Percentiles rank a stretch among this genome's conserved stretches.
phyloP scores from a whole-genome alignment of 257 asterid genomes.

The Przewalskia tangutica region DNA sequence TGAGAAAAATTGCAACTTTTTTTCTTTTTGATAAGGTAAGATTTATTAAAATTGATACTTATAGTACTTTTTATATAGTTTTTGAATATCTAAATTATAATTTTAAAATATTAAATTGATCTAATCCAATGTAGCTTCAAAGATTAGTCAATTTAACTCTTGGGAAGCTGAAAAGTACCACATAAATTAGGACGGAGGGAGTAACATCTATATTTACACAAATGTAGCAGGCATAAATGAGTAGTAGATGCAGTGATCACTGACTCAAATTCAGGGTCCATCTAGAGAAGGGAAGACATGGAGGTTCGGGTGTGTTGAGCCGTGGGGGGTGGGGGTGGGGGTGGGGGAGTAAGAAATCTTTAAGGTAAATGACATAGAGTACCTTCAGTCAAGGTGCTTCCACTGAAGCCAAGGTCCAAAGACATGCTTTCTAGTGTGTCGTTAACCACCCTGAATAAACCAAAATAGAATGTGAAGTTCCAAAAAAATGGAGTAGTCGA shows the following conservation, averaged over 20 bases:
- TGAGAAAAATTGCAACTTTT: too few relatives aligned
- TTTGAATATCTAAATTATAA: too few relatives aligned
- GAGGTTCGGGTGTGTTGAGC: background rate
- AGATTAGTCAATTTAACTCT: too few relatives aligned
- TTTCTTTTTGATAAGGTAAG: too few relatives aligned
- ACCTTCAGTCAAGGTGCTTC: slow-evolving; percentile 91
- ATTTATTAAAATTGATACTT: too few relatives aligned
- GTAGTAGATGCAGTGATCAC: background rate
- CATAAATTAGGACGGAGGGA: too few relatives aligned
- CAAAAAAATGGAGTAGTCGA: background rate
- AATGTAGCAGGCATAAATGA: background rate
- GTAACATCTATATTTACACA: background rate
- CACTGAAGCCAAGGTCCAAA: slow-evolving; percentile 71
- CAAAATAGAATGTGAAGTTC: slow-evolving; percentile 13
- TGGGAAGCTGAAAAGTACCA: too few relatives aligned
- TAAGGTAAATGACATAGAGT: slow-evolving; percentile 5
- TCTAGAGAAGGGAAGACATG: background rate
- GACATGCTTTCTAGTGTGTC: slow-evolving; percentile 91
- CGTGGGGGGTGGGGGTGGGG: background rate
- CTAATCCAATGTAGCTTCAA: too few relatives aligned
- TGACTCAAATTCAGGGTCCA: background rate
- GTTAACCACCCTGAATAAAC: slow-evolving; percentile 63
- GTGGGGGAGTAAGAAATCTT: background rate
- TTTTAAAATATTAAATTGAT: too few relatives aligned
- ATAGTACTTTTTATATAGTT: too few relatives aligned